These are phyloP conservation scores for Ophiorrhiza pumila DNA, from an alignment of 257 asterid genomes.

Conservation along the genomic window DNA sequence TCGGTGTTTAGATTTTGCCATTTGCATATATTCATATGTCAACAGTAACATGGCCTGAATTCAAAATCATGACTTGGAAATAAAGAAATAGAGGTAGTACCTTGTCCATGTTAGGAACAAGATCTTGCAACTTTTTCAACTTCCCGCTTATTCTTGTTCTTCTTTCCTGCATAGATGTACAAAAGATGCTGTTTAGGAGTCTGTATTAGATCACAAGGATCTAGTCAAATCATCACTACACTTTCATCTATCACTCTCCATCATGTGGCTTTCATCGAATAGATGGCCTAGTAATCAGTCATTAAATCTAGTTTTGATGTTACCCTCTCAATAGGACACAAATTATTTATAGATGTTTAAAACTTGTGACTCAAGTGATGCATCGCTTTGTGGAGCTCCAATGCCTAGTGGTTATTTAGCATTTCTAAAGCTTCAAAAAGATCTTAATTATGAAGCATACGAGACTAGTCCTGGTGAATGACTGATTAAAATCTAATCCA, in stretches of 20 bases:
- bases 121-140: conserved; percentile 81
- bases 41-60: neutral
- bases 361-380: neutral
- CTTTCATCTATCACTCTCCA: neutral
- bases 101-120: conserved; percentile 99
- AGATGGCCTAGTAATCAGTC: neutral
- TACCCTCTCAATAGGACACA: neutral
- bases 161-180: conserved; percentile 50
- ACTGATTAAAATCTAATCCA: neutral
- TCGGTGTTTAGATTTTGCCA: neutral
- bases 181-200: neutral
- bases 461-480: neutral
- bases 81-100: conserved; percentile 22
- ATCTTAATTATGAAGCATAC: neutral
- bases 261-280: neutral
- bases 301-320: neutral
- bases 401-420: neutral
- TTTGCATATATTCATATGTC: neutral
- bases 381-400: neutral
- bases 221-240: neutral
- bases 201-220: neutral
- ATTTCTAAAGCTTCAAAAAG: neutral
- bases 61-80: neutral
- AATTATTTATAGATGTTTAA: neutral
- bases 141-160: conserved; percentile 91